Evolutionary conservation across 2,329 filamentous ascomycete species (phyloP), one percentile per base, ranked within the genome.

Genomic region (Aspergillus oerlinghausenensis): DNA sequence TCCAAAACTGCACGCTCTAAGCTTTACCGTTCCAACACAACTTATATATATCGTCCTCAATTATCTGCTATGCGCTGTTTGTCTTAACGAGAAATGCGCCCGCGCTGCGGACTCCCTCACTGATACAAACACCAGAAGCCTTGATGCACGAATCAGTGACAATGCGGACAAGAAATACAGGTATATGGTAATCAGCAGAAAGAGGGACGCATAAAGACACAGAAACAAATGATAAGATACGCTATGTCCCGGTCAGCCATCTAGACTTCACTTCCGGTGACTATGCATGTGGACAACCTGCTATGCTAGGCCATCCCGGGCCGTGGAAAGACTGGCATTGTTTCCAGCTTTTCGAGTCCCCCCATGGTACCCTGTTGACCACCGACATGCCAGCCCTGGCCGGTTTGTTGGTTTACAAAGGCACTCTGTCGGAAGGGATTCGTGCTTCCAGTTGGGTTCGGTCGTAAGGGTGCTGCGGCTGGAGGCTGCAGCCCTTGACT

Each of bases 381-480:
- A 59, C 84, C 84, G 61, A 88, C 83, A 72, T 97, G 92, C 91
- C 94, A 97, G 1, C 90, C 90, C 73, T 90, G 82, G 0, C 93
- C 92, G 0, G 92, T 96, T 60, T 86, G 82, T 67, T 96, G 92
- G 69, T 96, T 94, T 52, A 96, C 87, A 72, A 97, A 96, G 3
- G 88, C 86, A 49, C 89, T 90, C 70, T 97, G 92, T 17, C 94
- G 84, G 82, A 97, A 97, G 0, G 94, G 94, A 67, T 99, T 99
- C 2, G 92, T 97, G 67, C 85, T 91, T 8, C 92, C 92, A 0
- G 92, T 97, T 1, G 88, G 83, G 67, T 93, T 91, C 2, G 91
- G 85, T 53, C 82, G 82, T 4, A 94, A 76, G 50, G 81, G 71
- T n/a, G 73, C 71, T 2, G 71, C 67, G 11, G 70, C 60, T 7